Conservation (phyloP, 2,329 filamentous ascomycete genomes). For the Graphilbum fragrans region DNA sequence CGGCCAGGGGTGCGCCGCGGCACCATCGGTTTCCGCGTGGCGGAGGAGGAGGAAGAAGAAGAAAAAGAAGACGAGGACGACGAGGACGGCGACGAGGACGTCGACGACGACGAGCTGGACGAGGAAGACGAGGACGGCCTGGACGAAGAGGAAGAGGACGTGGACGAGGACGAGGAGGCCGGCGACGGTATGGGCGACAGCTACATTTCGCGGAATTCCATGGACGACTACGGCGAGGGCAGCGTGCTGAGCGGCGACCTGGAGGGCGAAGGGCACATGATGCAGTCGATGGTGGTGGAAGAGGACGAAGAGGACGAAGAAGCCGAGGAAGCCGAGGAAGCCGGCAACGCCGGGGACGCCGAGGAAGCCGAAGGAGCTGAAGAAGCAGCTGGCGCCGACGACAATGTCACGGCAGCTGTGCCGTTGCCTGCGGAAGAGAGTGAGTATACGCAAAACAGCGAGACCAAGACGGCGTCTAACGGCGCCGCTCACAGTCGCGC, state of each 20-base stretch:
- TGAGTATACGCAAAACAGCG: neutral
- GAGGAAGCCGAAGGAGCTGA: conserved; percentile 17
- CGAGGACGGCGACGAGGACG: conserved; percentile 34
- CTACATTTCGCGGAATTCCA: conserved; percentile 26
- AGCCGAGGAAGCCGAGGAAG: conserved; percentile 23
- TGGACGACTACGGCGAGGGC: conserved; percentile 25
- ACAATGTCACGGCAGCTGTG: no score
- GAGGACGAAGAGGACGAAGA: conserved; percentile 20
- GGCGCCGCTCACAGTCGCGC: no score
- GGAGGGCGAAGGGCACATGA: conserved; percentile 29
- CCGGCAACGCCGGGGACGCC: conserved; percentile 26
- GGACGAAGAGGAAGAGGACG: conserved; percentile 26
- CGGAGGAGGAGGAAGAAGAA: neutral
- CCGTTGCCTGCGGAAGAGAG: neutral
- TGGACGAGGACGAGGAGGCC: conserved; percentile 28
- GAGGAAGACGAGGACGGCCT: conserved; percentile 21
- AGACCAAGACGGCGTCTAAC: neutral
- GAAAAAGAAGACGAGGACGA: conserved; percentile 26
- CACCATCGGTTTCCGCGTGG: neutral
- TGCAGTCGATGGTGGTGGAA: conserved; percentile 26
- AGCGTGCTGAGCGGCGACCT: conserved; percentile 30
- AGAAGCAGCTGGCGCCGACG: conserved; percentile 8
- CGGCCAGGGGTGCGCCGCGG: neutral
- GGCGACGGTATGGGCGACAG: conserved; percentile 32
- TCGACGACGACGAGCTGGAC: conserved; percentile 16